Evolutionary conservation across 306 rosid genomes (phyloP).

Genomic region (Morella rubra): DNA sequence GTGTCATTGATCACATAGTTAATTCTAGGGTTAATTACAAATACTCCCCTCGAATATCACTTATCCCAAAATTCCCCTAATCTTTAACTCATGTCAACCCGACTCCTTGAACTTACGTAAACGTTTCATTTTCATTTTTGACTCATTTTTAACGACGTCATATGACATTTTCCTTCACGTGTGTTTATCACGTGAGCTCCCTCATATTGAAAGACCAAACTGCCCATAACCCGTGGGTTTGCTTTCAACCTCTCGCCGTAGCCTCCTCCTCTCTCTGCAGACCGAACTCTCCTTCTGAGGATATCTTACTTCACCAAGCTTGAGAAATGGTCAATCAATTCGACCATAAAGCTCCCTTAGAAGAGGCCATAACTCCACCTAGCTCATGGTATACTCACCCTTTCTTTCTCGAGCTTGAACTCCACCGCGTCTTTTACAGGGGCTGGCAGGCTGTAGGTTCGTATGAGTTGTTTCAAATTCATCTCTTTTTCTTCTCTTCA

Average conservation of each 20-base stretch:
- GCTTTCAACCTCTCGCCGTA: slow-evolving; percentile 6
- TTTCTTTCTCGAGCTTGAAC: slow-evolving; percentile 62
- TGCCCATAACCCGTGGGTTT: too few species aligned
- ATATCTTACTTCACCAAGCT: background rate
- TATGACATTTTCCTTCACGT: too few species aligned
- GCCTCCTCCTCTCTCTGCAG: slow-evolving; percentile 26
- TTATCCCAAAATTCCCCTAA: too few species aligned
- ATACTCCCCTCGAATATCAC: too few species aligned
- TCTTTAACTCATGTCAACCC: too few species aligned
- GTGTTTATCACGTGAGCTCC: too few species aligned
- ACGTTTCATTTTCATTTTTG: too few species aligned
- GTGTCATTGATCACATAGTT: too few species aligned
- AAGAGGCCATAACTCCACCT: slow-evolving; percentile 82
- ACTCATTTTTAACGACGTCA: too few species aligned
- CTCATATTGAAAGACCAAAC: too few species aligned
- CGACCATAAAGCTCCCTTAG: slow-evolving; percentile 64
- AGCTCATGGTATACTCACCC: slow-evolving; percentile 78
- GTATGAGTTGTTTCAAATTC: slow-evolving; percentile 5
- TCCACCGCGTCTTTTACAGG: slow-evolving; percentile 62
- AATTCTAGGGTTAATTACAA: too few species aligned
- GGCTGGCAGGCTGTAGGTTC: slow-evolving; percentile 92
- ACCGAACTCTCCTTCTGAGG: slow-evolving; percentile 10
- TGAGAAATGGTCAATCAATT: slow-evolving; percentile 47
- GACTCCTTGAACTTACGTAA: too few species aligned
- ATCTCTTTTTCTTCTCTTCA: background rate